A percentile compares a stretch with the other conserved stretches of the same genome.
Evolutionary conservation across 352 stramenopile genomes (phyloP).

Genomic region (Globisporangium cylindrosporum): DNA sequence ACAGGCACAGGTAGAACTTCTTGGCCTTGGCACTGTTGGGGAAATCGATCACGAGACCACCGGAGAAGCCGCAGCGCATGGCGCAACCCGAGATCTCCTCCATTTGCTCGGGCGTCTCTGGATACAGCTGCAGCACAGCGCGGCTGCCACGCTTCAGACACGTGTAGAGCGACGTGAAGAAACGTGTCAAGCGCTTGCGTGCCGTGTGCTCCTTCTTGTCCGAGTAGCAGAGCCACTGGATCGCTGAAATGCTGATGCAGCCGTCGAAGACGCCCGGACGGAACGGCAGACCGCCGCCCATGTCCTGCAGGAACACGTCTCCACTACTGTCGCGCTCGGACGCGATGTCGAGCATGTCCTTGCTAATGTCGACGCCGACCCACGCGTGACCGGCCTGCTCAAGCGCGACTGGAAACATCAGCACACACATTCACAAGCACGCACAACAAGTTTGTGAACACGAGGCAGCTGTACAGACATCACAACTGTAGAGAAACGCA

Average conservation of each 20-base stretch:
- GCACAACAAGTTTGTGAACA: neutral
- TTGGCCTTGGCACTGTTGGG: conserved; percentile 99
- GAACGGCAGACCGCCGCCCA: conserved; percentile 98
- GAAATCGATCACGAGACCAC: conserved; percentile 99
- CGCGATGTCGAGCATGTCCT: conserved; percentile 99
- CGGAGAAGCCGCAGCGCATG: conserved; percentile 90
- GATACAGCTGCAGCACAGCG: conserved; percentile 99
- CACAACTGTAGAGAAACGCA: conserved; percentile 20
- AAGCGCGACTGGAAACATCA: conserved; percentile 56
- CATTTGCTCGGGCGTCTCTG: conserved; percentile 96
- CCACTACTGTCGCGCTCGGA: conserved; percentile 90
- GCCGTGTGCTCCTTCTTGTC: conserved; percentile 95
- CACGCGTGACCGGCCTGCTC: conserved; percentile 94
- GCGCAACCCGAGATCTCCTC: conserved; percentile 89
- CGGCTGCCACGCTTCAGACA: conserved; percentile 84
- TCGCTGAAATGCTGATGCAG: conserved; percentile 99
- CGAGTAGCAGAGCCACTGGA: conserved; percentile 99
- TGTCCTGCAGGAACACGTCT: conserved; percentile 93
- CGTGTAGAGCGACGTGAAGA: conserved; percentile 95
- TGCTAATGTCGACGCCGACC: conserved; percentile 97
- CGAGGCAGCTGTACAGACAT: neutral
- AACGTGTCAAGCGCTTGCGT: conserved; percentile 92
- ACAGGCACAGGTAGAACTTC: conserved; percentile 99
- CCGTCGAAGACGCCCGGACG: conserved; percentile 97
- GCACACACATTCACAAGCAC: neutral